phyloP scores from a whole-genome alignment of 139 green algal genomes.

The Tetraselmis chui region DNA sequence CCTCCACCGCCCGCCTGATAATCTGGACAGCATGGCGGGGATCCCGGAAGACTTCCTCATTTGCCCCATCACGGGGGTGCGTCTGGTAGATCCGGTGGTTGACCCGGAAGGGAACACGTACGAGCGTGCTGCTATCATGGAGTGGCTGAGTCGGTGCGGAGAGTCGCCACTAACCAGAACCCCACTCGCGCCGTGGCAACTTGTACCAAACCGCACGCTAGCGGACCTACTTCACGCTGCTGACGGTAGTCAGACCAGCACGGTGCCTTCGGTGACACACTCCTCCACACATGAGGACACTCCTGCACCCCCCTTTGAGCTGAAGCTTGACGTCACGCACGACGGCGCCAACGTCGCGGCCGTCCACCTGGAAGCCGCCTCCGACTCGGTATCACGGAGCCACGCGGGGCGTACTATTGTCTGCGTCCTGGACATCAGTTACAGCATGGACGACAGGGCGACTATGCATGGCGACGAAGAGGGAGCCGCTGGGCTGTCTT shows the following conservation, averaged over 20 bases:
- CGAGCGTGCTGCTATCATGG: neutral
- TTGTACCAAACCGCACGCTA: neutral
- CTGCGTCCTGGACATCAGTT: neutral
- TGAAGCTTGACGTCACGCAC: neutral
- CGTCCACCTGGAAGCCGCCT: neutral
- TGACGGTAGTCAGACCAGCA: too few relatives aligned
- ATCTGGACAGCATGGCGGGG: neutral
- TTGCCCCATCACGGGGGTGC: neutral
- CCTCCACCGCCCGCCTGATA: too few relatives aligned
- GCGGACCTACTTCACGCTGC: neutral
- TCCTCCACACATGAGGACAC: too few relatives aligned
- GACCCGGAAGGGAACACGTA: neutral
- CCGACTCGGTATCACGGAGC: neutral
- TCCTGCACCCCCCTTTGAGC: neutral
- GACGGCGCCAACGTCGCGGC: neutral
- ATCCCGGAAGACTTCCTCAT: neutral
- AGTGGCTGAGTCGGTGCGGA: neutral
- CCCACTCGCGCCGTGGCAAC: neutral
- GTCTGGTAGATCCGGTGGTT: neutral
- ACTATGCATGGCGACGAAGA: neutral
- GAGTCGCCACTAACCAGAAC: neutral
- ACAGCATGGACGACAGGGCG: neutral
- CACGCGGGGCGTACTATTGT: neutral
- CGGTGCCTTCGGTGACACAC: too few relatives aligned
- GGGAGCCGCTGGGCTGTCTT: neutral